Conservation (phyloP, 306 rosid species). For the Nissolia schottii region DNA sequence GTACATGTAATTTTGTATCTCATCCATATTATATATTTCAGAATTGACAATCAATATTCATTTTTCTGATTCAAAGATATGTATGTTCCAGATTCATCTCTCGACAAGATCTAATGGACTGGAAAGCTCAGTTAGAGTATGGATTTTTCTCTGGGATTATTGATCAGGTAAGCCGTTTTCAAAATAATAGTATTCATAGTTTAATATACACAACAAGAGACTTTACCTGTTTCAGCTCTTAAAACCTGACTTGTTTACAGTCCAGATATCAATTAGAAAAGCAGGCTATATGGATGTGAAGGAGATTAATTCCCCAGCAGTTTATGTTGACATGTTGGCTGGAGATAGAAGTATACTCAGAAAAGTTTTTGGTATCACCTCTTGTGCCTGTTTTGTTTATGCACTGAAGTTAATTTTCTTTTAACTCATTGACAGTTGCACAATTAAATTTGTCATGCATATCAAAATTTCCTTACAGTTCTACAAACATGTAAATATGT, state of each 20-base stretch:
- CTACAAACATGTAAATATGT: not conserved
- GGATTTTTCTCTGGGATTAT: slow-evolving; percentile 40
- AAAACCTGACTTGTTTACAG: slow-evolving; percentile 91
- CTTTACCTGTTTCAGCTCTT: slow-evolving; percentile 48
- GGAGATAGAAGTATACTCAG: slow-evolving; percentile 73
- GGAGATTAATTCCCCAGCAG: slow-evolving; percentile 57
- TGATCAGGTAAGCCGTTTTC: slow-evolving; percentile 60
- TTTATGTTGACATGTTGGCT: slow-evolving; percentile 68
- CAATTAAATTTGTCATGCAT: not conserved
- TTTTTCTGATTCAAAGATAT: slow-evolving; percentile 21
- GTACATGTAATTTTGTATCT: slow-evolving; percentile 43
- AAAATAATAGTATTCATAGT: not conserved
- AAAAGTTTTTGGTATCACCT: slow-evolving; percentile 77
- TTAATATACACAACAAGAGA: slow-evolving; percentile 18
- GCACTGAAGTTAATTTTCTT: slow-evolving; percentile 8
- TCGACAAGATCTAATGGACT: slow-evolving; percentile 79
- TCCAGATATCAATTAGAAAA: slow-evolving; percentile 82
- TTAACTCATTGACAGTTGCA: not conserved
- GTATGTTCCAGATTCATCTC: slow-evolving; percentile 64
- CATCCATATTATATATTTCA: not conserved
- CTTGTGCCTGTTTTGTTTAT: not conserved
- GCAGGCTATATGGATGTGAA: slow-evolving; percentile 87
- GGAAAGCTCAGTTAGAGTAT: slow-evolving; percentile 89
- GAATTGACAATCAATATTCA: not conserved
- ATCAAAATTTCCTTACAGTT: not conserved